Evolutionary conservation across 1,284 basidiomycete genomes (phyloP), one percentile per base, ranked within the genome.

Genomic region (Papiliotrema flavescens): DNA sequence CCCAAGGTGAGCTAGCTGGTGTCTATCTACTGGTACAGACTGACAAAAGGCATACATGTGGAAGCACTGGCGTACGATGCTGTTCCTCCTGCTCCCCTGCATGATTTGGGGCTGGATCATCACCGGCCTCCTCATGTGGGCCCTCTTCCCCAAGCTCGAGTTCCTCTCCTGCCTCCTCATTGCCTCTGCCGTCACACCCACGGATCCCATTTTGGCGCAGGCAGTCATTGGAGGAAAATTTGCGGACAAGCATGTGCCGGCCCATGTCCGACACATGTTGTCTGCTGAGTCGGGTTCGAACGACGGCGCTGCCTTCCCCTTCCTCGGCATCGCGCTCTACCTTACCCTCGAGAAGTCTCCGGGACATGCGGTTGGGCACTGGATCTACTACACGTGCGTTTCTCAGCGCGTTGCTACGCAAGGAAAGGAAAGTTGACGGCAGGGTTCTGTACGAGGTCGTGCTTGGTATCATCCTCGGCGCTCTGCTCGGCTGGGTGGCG

Each of bases 161-260:
- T 95, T 95, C 78, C 82, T 95, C 40, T 89, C 89, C 3, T 84
- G 86, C 47, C 82, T 98, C 60, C 90, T 89, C 49, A 85, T 98
- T 52, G 92, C 90, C 17, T 93, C 95, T 0, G 95, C 91, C 73
- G 84, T 97, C 24, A 97, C 95, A 0, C 96, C 95, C 0, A 98
- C 96, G 11, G 96, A 98, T 76, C 95, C 95, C 23, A 80, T 79
- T 57, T 69, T 80, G 59, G 77, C 80, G 0, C 79, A 81, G 50
- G 78, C 78, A 24, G 76, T 98, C 53, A 88, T 98, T 14, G 95
- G 96, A 69, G 95, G 96, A 51, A 95, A 92, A 76, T 99, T 95
- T 79, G 95, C 95, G 2, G 90, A 98, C 74, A 96, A 97, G 71
- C 95, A 99, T 67, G 95, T 99, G 17, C 95, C 95, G 0, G 87